Evolutionary conservation across 768 basidiomycete species (phyloP), one percentile per base, ranked within the genome.

Genomic region (Amanita inopinata): DNA sequence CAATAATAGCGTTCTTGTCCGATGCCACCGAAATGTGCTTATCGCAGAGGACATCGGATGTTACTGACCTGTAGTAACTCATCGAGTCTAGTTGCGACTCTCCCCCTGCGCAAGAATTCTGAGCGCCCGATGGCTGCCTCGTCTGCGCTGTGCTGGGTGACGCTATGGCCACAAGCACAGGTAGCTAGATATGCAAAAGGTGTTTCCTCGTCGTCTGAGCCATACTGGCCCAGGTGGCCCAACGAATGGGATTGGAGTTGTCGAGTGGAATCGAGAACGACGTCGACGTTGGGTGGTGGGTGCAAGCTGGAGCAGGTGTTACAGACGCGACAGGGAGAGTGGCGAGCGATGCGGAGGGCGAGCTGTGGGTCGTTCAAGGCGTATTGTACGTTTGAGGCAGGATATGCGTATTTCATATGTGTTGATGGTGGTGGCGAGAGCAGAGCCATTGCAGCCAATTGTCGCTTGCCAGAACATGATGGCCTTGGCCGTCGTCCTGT

Each of bases 261-360:
- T 47, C 71, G 68, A 48, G 62, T 66, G 32, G 72, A 68, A 53
- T 79, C 80, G 14, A 74, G 67, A n/a, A 76, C 66, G 45, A 89
- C 67, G 20, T 76, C 66, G 18, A 77, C 62, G 43, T 66, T 67
- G 10, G 63, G 60, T 20, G 77, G 71, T 20, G 90, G 89, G 40
- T 70, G 78, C 18, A 93, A 69, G 14, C 83, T 80, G n/a, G 57
- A 41, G 54, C 91, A 93, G n/a, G 66, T 55, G 10, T 61, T 55
- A 53, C 91, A 94, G 30, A 57, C 53, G 2, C 73, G 61, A 55
- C 91, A 94, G 0, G 70, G 65, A 3, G 83, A 75, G 61, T 90
- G 89, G 11, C 91, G 75, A 4, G 91, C 85, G 44, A 91, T 82
- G 65, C 89, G 92, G 50, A 88, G 69, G 10, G 78, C 63, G 1